Evolutionary conservation across 2,329 filamentous ascomycete genomes (phyloP).

Genomic region (Penicillium hordei): DNA sequence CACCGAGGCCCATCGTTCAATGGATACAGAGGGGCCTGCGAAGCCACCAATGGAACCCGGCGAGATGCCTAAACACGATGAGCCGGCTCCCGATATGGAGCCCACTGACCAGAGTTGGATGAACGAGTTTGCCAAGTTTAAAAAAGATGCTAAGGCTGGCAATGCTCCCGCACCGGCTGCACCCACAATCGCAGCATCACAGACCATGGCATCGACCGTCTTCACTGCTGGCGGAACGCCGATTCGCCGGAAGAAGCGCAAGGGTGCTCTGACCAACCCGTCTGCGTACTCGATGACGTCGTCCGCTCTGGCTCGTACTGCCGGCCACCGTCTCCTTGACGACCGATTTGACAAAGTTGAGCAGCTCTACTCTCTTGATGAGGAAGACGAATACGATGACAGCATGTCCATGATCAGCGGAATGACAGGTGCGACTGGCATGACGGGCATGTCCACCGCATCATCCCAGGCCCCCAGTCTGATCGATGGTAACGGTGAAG

Average conservation of each 20-base stretch:
- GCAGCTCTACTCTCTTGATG: slow-evolving; percentile 69
- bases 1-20: slow-evolving; percentile 16
- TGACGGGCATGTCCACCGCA: slow-evolving; percentile 53
- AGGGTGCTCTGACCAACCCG: slow-evolving; percentile 84
- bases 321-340: slow-evolving; percentile 81
- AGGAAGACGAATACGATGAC: slow-evolving; percentile 55
- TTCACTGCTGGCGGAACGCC: slow-evolving; percentile 64
- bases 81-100: slow-evolving; percentile 45
- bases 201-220: slow-evolving; percentile 45
- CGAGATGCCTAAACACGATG: slow-evolving; percentile 40
- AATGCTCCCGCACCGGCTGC: slow-evolving; percentile 40
- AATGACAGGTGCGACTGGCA: slow-evolving; percentile 55
- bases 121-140: slow-evolving; percentile 90
- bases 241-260: slow-evolving; percentile 81
- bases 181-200: slow-evolving; percentile 40
- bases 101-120: slow-evolving; percentile 81
- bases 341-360: slow-evolving; percentile 89
- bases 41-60: slow-evolving; percentile 26
- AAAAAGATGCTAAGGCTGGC: slow-evolving; percentile 64
- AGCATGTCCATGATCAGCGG: slow-evolving; percentile 52
- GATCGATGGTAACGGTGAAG: slow-evolving; percentile 38
- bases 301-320: slow-evolving; percentile 81
- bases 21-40: slow-evolving; percentile 42
- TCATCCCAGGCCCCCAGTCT: slow-evolving; percentile 63
- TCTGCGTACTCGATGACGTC: slow-evolving; percentile 91